Base-by-base conservation (phyloP, 2,329 filamentous ascomycete genomes). In the Beauveria australis region DNA sequence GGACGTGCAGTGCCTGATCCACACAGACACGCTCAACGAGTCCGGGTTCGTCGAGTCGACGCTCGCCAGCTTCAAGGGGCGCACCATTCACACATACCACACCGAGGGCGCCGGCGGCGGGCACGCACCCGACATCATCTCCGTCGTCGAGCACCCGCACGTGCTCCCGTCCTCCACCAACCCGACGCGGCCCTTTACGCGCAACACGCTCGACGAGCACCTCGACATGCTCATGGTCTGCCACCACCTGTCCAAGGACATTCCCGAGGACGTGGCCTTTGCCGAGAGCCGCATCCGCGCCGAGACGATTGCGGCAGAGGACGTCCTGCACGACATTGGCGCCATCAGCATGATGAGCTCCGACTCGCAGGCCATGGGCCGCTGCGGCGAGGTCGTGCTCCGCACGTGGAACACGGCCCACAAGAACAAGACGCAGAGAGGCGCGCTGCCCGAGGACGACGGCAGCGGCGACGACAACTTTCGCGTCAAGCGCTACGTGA, bases 191-290 rank as follows among this genome's bases (percentile, higher is more conserved):
- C 93, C 93, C 0, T 97, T 87, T 74, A 97, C 93, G 1, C 80
- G 82, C 65, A 97, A 97, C 77, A 97, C 93, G 0, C 82, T 97
- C 0, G 93, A 97, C 70, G 93, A 97, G 75, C 93, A 97, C 75
- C 83, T 97, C 16, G 93, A 97, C 76, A 97, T 97, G 93, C 79
- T 97, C 52, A 97, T 97, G 93, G 91, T 96, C 43, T 97, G 93
- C 78, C 93, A 97, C 74, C 93, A 97, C 70, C 79, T 97, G 10
- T 92, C 87, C 57, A 91, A 90, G 74, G 87, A 96, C 74, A 97
- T 97, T 62, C 91, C 92, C 61, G 93, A 97, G 76, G 93, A 97
- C 71, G 89, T 97, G 16, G 92, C 92, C 1, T 97, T 97, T 69
- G 93, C 93, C 53, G 93, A 97, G 76, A 91, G 87, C 41, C 90